phyloP scores from a whole-genome alignment of 228 moss, liverwort and hornwort species.

The Sphagnum fallax region DNA sequence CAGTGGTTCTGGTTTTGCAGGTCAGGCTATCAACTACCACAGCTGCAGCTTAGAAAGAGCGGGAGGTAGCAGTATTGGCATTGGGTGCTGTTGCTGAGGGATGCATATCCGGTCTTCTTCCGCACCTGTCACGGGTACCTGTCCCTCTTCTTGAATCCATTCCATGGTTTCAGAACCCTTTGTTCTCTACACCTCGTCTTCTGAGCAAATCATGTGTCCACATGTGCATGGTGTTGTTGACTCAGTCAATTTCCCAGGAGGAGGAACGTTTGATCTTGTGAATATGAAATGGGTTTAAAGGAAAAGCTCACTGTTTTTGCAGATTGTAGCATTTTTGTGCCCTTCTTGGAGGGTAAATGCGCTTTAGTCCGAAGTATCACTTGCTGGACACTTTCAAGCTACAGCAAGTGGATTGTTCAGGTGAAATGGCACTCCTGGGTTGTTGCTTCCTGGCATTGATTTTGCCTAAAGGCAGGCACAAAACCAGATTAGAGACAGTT shows the following conservation, averaged over 20 bases:
- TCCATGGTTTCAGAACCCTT: neutral
- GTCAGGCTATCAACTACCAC: slow-evolving; percentile 60
- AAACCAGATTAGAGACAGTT: neutral
- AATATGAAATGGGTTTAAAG: no score
- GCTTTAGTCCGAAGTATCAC: slow-evolving; percentile 92
- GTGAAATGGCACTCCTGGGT: slow-evolving; percentile 10
- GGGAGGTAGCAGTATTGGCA: slow-evolving; percentile 88
- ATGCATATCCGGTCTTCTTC: slow-evolving; percentile 87
- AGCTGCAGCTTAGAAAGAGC: slow-evolving; percentile 78
- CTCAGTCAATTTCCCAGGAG: no score
- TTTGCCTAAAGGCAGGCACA: neutral
- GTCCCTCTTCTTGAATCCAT: neutral
- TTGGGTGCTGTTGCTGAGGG: slow-evolving; percentile 94
- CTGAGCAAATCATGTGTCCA: no score
- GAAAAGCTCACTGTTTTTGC: neutral
- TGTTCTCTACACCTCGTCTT: neutral
- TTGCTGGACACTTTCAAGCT: slow-evolving; percentile 96
- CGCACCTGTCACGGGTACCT: slow-evolving; percentile 73
- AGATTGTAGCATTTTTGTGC: slow-evolving; percentile 88
- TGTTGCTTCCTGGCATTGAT: neutral
- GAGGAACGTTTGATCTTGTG: no score
- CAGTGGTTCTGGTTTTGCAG: slow-evolving; percentile 13
- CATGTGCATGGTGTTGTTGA: neutral
- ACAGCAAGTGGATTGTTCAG: slow-evolving; percentile 99
- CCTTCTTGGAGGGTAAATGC: slow-evolving; percentile 77